Percentiles rank a stretch among this genome's conserved stretches.
phyloP scores from a whole-genome alignment of 192 early-diverging fungal species.

The Linnemannia exigua region DNA sequence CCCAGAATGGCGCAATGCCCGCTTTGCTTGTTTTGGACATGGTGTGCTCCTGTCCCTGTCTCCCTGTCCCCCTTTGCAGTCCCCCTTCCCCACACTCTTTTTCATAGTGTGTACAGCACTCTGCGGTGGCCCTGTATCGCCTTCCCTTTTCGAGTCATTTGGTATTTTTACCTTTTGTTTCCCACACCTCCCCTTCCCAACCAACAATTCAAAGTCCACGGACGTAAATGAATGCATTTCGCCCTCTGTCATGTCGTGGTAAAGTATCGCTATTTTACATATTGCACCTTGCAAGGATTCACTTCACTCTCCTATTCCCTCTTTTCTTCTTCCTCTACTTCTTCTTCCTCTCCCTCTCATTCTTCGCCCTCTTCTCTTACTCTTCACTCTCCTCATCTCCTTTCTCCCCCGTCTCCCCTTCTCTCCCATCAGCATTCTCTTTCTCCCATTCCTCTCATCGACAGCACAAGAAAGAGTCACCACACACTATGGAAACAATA shows the following conservation, averaged over 20 bases:
- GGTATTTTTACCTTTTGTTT: neutral
- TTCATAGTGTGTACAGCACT: too few relatives aligned
- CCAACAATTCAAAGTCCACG: neutral
- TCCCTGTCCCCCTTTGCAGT: neutral
- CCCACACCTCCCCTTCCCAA: too few relatives aligned
- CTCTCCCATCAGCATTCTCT: neutral
- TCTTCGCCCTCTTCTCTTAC: neutral
- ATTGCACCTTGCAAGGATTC: too few relatives aligned
- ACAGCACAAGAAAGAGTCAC: neutral
- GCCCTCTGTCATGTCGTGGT: conserved; percentile 2
- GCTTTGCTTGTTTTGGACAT: neutral
- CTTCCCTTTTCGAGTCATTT: neutral
- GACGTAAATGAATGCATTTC: neutral
- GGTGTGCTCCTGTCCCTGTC: neutral
- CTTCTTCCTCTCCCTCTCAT: neutral
- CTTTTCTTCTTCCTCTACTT: neutral
- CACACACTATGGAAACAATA: neutral
- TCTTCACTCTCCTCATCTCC: neutral
- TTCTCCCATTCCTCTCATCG: neutral
- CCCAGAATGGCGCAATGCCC: conserved; percentile 5
- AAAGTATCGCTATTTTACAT: too few relatives aligned
- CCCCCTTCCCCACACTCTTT: neutral
- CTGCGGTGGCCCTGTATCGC: neutral
- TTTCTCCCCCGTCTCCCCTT: too few relatives aligned
- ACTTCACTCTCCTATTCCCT: neutral